Evolutionary conservation across 2,329 filamentous ascomycete genomes (phyloP), one percentile per base, ranked within the genome.

Genomic region (Parasarocladium wereldwijsianum): DNA sequence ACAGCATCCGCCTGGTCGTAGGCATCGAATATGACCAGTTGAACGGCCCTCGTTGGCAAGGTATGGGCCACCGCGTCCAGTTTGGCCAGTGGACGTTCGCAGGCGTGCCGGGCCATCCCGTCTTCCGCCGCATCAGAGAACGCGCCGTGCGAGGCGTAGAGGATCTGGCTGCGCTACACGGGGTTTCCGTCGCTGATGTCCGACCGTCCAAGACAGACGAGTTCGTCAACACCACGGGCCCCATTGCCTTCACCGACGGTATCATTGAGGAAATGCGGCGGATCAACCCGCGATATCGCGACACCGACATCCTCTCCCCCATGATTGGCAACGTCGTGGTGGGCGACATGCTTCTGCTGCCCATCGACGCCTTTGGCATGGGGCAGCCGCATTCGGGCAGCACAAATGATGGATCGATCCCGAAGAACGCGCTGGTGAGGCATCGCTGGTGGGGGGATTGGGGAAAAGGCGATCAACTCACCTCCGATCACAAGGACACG

Each of bases 81-180:
- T 50, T 52, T 28, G 49, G 47, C 34, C 47, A 51, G 30, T 52
- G 47, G 47, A 47, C 47, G 10, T 47, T 52, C 27, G 47, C 44
- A n/a, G 44, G 44, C 1, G 43, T 42, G 1, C 45, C 49, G 2
- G 40, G 45, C 1, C 48, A 50, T 22, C 41, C 49, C 3, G 31
- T 50, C 1, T 47, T 52, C 29, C 21, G 25, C 14, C 40, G 31
- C 12, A 48, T 50, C 40, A 38, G 39, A 6, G 34, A 36, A 5
- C 38, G 40, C 10, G 39, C 43, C 5, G 21, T 52, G 7, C 21
- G 28, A 9, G 35, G 38, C 11, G 31, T 51, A 2, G 32, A 38
- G n/a, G 32, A 38, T 1, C 34, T 45, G 0, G 16, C 19, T 6
- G 17, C 17, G 13, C 20, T 12, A 6, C 15, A 26, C 14, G 24